Conservation (phyloP, 805 yeast species). For the Hanseniaspora pseudoguilliermondii region DNA sequence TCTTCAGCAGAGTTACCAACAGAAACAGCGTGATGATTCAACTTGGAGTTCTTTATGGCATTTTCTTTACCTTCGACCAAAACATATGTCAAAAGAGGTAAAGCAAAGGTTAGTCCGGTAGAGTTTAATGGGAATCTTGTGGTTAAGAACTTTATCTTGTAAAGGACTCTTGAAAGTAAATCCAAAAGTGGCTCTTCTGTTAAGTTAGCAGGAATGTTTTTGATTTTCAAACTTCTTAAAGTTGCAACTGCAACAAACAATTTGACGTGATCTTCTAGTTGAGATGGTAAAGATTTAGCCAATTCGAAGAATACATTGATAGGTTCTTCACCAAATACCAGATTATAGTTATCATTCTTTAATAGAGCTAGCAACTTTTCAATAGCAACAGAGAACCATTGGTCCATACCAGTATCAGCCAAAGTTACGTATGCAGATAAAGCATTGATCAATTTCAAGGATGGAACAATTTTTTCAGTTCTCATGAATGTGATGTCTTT, state of each 20-base stretch:
- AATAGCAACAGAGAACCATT: constrained; percentile 66
- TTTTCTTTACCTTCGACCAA: constrained; percentile 51
- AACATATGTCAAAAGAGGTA: constrained; percentile 62
- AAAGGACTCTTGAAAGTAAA: constrained; percentile 53
- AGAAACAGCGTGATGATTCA: constrained; percentile 26
- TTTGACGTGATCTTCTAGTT: constrained; percentile 37
- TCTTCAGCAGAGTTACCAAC: constrained; percentile 40
- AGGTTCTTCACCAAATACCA: constrained; percentile 34
- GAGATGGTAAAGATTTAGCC: constrained; percentile 38
- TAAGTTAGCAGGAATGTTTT: constrained; percentile 34
- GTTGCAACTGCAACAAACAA: constrained; percentile 56
- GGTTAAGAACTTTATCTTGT: constrained; percentile 59
- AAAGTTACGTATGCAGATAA: constrained; percentile 38
- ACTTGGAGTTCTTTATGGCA: constrained; percentile 38
- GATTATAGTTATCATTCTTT: constrained; percentile 25
- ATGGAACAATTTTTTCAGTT: constrained; percentile 31
- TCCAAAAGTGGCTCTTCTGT: constrained; percentile 41
- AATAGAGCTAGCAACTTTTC: constrained; percentile 36
- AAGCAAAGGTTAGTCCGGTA: constrained; percentile 53
- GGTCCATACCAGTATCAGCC: constrained; percentile 50
- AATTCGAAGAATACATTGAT: constrained; percentile 41
- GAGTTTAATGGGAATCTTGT: constrained; percentile 62
- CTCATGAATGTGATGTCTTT: constrained; percentile 31
- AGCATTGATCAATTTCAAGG: constrained; percentile 40
- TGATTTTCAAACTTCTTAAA: constrained; percentile 42